Percentiles rank a stretch among this genome's conserved stretches.
Evolutionary conservation across 306 rosid genomes (phyloP).

Genomic region (Quercus cerris): DNA sequence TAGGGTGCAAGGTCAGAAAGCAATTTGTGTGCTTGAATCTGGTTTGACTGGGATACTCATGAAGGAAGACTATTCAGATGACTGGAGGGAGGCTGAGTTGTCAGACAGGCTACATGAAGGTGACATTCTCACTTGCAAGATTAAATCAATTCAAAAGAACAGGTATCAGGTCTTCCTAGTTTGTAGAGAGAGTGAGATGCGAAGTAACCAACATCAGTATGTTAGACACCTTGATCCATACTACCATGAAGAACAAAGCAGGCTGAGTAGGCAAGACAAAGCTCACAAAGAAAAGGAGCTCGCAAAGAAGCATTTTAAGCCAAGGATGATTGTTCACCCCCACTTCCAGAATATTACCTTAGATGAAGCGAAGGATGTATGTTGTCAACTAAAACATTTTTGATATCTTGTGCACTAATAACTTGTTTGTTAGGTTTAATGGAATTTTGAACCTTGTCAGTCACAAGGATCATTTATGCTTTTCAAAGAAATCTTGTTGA

Average conservation of each 20-base stretch:
- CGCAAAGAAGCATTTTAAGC: slow-evolving; percentile 91
- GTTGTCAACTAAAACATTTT: slow-evolving; percentile 19
- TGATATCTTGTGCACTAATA: neutral
- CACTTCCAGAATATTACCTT: slow-evolving; percentile 95
- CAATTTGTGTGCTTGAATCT: slow-evolving; percentile 88
- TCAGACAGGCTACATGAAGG: slow-evolving; percentile 83
- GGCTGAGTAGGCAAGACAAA: slow-evolving; percentile 71
- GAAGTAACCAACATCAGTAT: slow-evolving; percentile 64
- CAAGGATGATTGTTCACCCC: slow-evolving; percentile 98
- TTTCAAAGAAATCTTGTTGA: no score
- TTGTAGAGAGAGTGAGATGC: slow-evolving; percentile 90
- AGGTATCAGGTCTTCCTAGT: slow-evolving; percentile 91
- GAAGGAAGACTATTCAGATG: slow-evolving; percentile 95
- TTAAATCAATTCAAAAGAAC: slow-evolving; percentile 91
- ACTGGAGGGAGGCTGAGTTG: slow-evolving; percentile 80
- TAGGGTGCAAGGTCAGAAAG: slow-evolving; percentile 77
- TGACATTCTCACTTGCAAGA: slow-evolving; percentile 91
- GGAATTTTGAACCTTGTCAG: no score
- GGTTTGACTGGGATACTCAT: slow-evolving; percentile 95
- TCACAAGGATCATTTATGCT: no score
- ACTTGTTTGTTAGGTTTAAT: neutral
- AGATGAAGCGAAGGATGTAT: slow-evolving; percentile 93
- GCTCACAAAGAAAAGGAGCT: slow-evolving; percentile 85
- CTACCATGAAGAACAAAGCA: slow-evolving; percentile 79
- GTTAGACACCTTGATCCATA: slow-evolving; percentile 57